Evolutionary conservation across 2,329 filamentous ascomycete genomes (phyloP), one percentile per base, ranked within the genome.

Genomic region (Cytospora mali): DNA sequence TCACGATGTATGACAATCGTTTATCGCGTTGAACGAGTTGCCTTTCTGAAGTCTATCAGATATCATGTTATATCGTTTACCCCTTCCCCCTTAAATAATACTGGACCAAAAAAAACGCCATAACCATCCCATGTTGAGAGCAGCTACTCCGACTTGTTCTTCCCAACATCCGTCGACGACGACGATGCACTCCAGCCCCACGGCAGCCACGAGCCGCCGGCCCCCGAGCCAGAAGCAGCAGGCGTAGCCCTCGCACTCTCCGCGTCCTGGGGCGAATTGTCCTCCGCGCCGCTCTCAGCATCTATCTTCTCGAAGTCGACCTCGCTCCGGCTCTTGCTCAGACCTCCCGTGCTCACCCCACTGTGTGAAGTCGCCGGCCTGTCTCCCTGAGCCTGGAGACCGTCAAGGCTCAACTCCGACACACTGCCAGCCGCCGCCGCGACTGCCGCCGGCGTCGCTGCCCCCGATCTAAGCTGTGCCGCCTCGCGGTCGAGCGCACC

Each of bases 251-350:
- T 58, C 59, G 51, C 62, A 54, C 62, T 71, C 55, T 64, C 67
- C 61, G 64, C 68, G 63, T 65, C 69, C 66, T 65, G 78, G 68
- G 62, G 72, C 64, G 55, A 69, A 66, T 78, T 80, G 52, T 85
- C 84, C 71, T 85, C 87, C 28, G 78, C 79, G 11, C 82, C 83
- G 70, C 87, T 89, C 71, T 93, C 90, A 35, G 88, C 87, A 66
- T 95, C 90, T 68, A 96, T 91, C 73, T 92, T 91, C 71, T 96
- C 93, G 71, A 97, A 97, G 69, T 96, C 94, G 23, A 85, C 86
- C 73, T 97, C 93, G 74, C 91, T 96, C 67, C 88, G 87, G 71
- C 91, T 94, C 78, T 94, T 94, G 69, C 86, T 89, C 70, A 96
- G 77, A 3, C 80, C 86, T 64, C 82, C 83, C 69, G 76, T 76